Base-by-base conservation (phyloP, 2,329 filamentous ascomycete species). In the Epicoccum sorghinum region DNA sequence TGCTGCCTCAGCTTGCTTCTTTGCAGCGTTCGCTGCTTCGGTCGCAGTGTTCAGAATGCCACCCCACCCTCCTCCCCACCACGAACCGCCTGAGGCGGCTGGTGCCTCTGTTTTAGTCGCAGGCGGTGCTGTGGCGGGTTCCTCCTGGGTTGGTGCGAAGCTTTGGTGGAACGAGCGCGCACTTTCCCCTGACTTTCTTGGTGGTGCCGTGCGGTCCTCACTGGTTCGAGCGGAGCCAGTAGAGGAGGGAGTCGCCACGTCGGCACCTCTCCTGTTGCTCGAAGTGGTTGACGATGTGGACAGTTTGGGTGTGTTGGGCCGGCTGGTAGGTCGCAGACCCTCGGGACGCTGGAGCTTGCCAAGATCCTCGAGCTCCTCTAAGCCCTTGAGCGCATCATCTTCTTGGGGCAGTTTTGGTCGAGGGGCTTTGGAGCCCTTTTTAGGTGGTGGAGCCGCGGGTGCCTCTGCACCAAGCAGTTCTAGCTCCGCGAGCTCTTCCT, bases 1-100 rank as follows among this genome's bases (percentile, higher is more conserved):
- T 0, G 93, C 89, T 7, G 89, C 91, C 77, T 97, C 93, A 41
- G 95, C 93, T 74, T 93, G 91, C 80, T 96, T 96, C 77, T 96
- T 87, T 24, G 89, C 90, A n/a, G 89, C 88, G 61, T 80, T 86
- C 32, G 92, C 92, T 0, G 91, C 93, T 23, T 89, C 89, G 52
- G 80, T 86, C 36, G 92, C 92, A 0, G 91, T 93, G 37, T 90
- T 90, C 67, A 95, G 83, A 47, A 97, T 78, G 22, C 91, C 89
- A 69, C 92, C 91, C 90, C 91, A 96, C 43, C 65, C 64, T 22
- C 67, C 68, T 60, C 91, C 90, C 91, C 90, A 55, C 89, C 86
- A 75, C 9, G 68, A 69, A 3, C 72, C 68, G 4, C 70, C 70
- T 44, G 52, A 47, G 4, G 47, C 13, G 4, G 41, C 71, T 41